A percentile compares a stretch with the other conserved stretches of the same genome.
These are phyloP conservation scores for Dactylellina cionopaga DNA, from an alignment of 2,329 filamentous ascomycete species.

Conservation along the genomic window DNA sequence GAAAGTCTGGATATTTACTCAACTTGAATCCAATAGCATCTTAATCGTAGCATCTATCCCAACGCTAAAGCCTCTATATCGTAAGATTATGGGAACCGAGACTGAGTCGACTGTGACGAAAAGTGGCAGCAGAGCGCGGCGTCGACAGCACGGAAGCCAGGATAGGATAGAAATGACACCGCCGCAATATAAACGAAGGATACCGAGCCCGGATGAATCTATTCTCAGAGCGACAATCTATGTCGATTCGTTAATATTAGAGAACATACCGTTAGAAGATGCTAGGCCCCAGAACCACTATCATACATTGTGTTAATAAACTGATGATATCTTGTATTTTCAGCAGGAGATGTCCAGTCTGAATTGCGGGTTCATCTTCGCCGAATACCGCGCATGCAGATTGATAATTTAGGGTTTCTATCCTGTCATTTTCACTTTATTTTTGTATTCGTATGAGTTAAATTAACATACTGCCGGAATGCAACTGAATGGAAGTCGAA, in stretches of 20 bases:
- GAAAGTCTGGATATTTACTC: constrained; percentile 37
- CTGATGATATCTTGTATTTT: too few relatives aligned
- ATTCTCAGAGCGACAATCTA: constrained; percentile 29
- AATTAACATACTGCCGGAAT: too few relatives aligned
- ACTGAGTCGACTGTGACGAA: constrained; percentile 17
- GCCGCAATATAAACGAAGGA: constrained; percentile 16
- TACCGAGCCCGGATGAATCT: constrained; percentile 21
- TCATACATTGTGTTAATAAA: constrained; percentile 3
- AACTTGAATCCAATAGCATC: constrained; percentile 36
- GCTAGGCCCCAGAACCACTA: background rate
- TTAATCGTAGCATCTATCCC: constrained; percentile 23
- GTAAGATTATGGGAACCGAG: constrained; percentile 14
- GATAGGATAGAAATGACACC: constrained; percentile 21
- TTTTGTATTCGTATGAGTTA: too few relatives aligned
- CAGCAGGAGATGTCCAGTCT: too few relatives aligned
- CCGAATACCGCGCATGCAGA: too few relatives aligned
- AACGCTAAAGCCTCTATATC: constrained; percentile 24
- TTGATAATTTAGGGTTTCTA: too few relatives aligned
- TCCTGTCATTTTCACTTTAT: too few relatives aligned
- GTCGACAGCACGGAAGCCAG: constrained; percentile 3
- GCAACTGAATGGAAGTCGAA: too few relatives aligned
- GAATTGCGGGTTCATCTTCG: background rate
- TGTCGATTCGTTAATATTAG: background rate
- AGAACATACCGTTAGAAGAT: background rate
- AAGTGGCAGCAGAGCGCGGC: background rate